Evolutionary conservation across 2,329 filamentous ascomycete genomes (phyloP).

Genomic region (Acrocalymma vagum): DNA sequence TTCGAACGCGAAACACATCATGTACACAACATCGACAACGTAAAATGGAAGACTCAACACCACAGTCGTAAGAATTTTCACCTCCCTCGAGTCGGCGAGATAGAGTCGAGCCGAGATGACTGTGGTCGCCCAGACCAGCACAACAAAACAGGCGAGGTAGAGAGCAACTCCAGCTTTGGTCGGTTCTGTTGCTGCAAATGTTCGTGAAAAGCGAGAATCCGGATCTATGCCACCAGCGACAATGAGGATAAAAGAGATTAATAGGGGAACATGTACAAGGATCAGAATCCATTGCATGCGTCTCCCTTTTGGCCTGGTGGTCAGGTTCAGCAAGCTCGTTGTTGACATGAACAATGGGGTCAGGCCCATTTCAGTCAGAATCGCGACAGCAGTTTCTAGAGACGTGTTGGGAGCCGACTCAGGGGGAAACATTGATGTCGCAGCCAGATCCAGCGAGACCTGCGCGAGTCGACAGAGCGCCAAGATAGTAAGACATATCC

Average conservation of each 20-base stretch:
- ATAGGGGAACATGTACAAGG: conserved; percentile 39
- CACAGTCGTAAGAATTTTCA: conserved; percentile 45
- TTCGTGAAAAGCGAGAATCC: conserved; percentile 37
- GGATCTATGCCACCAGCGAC: conserved; percentile 46
- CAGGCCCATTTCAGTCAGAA: conserved; percentile 45
- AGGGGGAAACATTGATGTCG: conserved; percentile 36
- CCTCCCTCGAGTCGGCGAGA: conserved; percentile 39
- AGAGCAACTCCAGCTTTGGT: conserved; percentile 46
- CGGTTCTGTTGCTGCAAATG: conserved; percentile 41
- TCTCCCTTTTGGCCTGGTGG: conserved; percentile 42
- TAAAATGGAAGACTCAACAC: conserved; percentile 46
- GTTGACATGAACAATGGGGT: conserved; percentile 47
- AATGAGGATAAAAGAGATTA: conserved; percentile 45
- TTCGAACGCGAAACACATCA: conserved; percentile 49
- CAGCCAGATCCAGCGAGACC: conserved; percentile 45
- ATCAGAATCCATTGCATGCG: conserved; percentile 49
- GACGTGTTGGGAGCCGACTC: conserved; percentile 31
- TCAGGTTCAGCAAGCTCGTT: conserved; percentile 42
- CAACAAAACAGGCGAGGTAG: conserved; percentile 42
- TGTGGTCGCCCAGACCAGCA: conserved; percentile 45
- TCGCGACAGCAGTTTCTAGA: conserved; percentile 43
- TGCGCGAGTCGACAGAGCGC: conserved; percentile 43
- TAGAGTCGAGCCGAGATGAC: conserved; percentile 45
- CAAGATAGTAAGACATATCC: conserved; percentile 42
- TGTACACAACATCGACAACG: conserved; percentile 46